These are phyloP conservation scores for Metschnikowia chrysomelidarum DNA, from an alignment of 805 yeast genomes.

Conservation along the genomic window DNA sequence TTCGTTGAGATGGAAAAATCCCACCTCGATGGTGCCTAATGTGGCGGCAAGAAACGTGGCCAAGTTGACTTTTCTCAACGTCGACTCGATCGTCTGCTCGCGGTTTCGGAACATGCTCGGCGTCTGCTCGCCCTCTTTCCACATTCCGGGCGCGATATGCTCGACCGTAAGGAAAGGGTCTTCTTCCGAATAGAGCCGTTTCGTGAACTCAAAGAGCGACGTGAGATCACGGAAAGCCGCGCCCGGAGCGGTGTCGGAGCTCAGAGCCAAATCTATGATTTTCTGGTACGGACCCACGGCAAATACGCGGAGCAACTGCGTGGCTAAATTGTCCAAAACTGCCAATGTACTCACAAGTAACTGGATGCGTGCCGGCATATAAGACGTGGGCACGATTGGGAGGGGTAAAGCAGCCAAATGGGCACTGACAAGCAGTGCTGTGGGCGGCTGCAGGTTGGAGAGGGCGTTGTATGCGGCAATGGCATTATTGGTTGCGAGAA, in stretches of 20 bases:
- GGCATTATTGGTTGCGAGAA: slow-evolving; percentile 39
- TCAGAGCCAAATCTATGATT: slow-evolving; percentile 65
- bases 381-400: slow-evolving; percentile 53
- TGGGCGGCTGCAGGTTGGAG: slow-evolving; percentile 36
- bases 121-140: slow-evolving; percentile 61
- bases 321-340: slow-evolving; percentile 74
- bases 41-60: slow-evolving; percentile 88
- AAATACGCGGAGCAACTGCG: slow-evolving; percentile 72
- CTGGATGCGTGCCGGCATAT: slow-evolving; percentile 60
- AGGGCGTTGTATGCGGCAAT: slow-evolving; percentile 43
- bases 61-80: slow-evolving; percentile 79
- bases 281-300: slow-evolving; percentile 76
- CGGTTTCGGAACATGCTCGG: slow-evolving; percentile 57
- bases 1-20: slow-evolving; percentile 82
- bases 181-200: slow-evolving; percentile 62
- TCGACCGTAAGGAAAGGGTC: slow-evolving; percentile 72
- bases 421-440: slow-evolving; percentile 38
- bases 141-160: slow-evolving; percentile 68
- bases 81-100: slow-evolving; percentile 59
- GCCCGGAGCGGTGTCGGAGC: slow-evolving; percentile 61
- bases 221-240: slow-evolving; percentile 65
- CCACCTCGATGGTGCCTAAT: slow-evolving; percentile 79
- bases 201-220: slow-evolving; percentile 76
- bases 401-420: slow-evolving; percentile 63
- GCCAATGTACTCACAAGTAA: slow-evolving; percentile 68